phyloP scores from a whole-genome alignment of 1,284 basidiomycete species.

The Omphalotus olearius region DNA sequence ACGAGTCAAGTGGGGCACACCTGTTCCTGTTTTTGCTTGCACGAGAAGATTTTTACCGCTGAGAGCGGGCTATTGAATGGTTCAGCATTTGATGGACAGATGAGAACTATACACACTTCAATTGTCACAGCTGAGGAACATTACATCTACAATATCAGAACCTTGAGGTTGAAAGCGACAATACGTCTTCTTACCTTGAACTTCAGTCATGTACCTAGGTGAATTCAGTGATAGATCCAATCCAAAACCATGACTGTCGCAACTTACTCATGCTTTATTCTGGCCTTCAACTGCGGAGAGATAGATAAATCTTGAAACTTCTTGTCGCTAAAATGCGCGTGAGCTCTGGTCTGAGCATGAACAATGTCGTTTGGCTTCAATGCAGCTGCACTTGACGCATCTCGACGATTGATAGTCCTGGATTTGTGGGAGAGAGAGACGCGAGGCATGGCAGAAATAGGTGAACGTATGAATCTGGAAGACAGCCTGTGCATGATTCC shows the following conservation, averaged over 20 bases:
- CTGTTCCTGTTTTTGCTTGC: constrained; percentile 46
- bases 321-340: constrained; percentile 1
- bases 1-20: constrained; percentile 16
- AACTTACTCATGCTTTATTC: constrained; percentile 37
- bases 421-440: no score
- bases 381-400: no score
- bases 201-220: constrained; percentile 35
- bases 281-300: constrained; percentile 29
- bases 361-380: no score
- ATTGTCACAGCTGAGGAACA: constrained; percentile 1
- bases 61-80: constrained; percentile 25
- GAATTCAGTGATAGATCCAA: constrained; percentile 2
- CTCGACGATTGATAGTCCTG: no score
- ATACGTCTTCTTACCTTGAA: constrained; percentile 32
- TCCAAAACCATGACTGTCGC: constrained; percentile 1
- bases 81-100: neutral
- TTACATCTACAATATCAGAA: neutral
- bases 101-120: neutral
- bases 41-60: constrained; percentile 32
- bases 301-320: constrained; percentile 27
- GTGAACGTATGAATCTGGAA: no score
- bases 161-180: neutral
- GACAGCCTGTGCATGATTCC: no score
- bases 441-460: no score
- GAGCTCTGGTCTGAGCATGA: no score